Evolutionary conservation across 2,329 filamentous ascomycete species (phyloP).

Genomic region (Fonsecaea erecta): DNA sequence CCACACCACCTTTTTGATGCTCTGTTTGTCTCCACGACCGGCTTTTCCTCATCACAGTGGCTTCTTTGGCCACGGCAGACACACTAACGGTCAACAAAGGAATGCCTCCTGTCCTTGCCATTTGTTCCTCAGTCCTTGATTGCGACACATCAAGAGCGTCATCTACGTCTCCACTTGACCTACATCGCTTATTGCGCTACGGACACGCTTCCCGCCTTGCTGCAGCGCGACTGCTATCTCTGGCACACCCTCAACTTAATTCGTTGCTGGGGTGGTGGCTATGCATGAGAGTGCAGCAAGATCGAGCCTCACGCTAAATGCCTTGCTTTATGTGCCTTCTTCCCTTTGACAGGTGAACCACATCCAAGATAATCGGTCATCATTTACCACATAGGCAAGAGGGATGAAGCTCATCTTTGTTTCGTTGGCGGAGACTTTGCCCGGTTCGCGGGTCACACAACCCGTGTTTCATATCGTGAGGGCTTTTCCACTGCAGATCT

Average conservation of each 20-base stretch:
- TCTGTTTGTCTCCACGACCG: constrained; percentile 5
- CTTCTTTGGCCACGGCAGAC: not conserved
- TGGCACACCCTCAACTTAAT: constrained; percentile 18
- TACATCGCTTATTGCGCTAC: constrained; percentile 29
- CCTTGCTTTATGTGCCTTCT: not conserved
- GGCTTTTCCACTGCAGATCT: constrained; percentile 24
- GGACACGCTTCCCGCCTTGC: constrained; percentile 27
- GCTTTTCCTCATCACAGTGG: not conserved
- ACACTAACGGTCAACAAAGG: not conserved
- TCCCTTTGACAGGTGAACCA: not conserved
- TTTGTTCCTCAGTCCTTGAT: constrained; percentile 24
- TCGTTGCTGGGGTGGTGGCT: constrained; percentile 31
- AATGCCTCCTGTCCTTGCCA: constrained; percentile 7
- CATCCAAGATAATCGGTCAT: not conserved
- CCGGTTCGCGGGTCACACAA: constrained; percentile 21
- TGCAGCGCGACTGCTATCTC: constrained; percentile 31
- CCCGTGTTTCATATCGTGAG: constrained; percentile 24
- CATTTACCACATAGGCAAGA: not conserved
- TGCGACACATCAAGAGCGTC: constrained; percentile 28
- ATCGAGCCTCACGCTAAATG: constrained; percentile 13
- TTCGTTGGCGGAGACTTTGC: constrained; percentile 1
- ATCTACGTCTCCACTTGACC: constrained; percentile 16
- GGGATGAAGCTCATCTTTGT: not conserved
- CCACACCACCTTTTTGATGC: constrained; percentile 10
- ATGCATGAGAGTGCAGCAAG: constrained; percentile 17